These are phyloP conservation scores for Pochonia chlamydosporia DNA, from an alignment of 2,329 filamentous ascomycete species.

Conservation along the genomic window DNA sequence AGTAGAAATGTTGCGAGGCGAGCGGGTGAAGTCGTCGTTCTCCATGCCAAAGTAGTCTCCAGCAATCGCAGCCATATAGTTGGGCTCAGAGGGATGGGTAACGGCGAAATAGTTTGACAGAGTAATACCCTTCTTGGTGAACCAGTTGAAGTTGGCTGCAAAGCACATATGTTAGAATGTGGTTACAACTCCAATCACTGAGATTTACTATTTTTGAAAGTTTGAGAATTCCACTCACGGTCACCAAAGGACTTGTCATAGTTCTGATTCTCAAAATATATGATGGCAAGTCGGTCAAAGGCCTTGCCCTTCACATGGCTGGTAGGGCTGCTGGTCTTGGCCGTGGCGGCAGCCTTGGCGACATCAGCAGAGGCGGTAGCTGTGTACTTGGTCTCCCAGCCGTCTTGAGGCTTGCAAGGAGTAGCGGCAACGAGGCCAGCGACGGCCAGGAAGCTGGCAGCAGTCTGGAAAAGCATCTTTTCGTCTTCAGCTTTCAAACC, in stretches of 20 bases:
- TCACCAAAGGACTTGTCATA: slow-evolving; percentile 60
- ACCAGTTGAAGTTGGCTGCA: slow-evolving; percentile 22
- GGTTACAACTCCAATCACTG: no score
- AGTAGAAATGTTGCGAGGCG: slow-evolving; percentile 57
- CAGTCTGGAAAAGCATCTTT: slow-evolving; percentile 12
- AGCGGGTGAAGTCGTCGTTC: slow-evolving; percentile 57
- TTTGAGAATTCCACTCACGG: slow-evolving; percentile 38
- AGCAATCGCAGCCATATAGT: slow-evolving; percentile 63
- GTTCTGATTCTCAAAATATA: slow-evolving; percentile 76
- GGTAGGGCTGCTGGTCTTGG: slow-evolving; percentile 53
- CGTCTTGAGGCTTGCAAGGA: slow-evolving; percentile 11
- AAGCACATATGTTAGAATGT: neutral
- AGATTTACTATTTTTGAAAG: no score
- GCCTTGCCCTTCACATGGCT: slow-evolving; percentile 63
- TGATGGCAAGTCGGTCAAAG: slow-evolving; percentile 65
- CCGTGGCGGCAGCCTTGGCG: slow-evolving; percentile 52
- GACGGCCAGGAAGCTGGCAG: slow-evolving; percentile 17
- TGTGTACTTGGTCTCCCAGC: slow-evolving; percentile 39
- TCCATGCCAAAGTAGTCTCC: slow-evolving; percentile 71
- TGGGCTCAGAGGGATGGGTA: slow-evolving; percentile 70
- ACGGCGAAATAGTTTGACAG: slow-evolving; percentile 45
- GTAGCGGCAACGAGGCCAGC: slow-evolving; percentile 20
- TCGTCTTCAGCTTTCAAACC: neutral
- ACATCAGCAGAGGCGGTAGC: slow-evolving; percentile 46
- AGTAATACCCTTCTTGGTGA: slow-evolving; percentile 24